These are phyloP conservation scores for Arthrinium puccinioides DNA, from an alignment of 2,329 filamentous ascomycete species.

Conservation along the genomic window DNA sequence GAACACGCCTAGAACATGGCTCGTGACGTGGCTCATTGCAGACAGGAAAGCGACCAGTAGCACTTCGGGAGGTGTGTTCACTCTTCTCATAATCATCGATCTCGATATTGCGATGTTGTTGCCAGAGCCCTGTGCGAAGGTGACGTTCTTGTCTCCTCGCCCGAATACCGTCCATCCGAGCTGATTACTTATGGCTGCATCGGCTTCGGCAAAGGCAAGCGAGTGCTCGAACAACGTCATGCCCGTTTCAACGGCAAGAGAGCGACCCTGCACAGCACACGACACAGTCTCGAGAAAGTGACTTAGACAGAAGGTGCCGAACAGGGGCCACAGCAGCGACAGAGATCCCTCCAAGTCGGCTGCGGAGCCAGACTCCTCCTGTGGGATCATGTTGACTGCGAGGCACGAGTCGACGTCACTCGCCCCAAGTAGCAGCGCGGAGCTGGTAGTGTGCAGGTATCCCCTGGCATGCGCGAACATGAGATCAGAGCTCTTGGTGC, in stretches of 20 bases:
- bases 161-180: constrained; percentile 63
- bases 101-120: constrained; percentile 46
- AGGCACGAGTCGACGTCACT: constrained; percentile 68
- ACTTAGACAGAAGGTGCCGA: constrained; percentile 62
- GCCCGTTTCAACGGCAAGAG: constrained; percentile 76
- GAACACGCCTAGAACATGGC: constrained; percentile 73
- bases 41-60: constrained; percentile 84
- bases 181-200: constrained; percentile 76
- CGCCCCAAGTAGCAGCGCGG: constrained; percentile 64
- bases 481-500: constrained; percentile 56
- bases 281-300: constrained; percentile 86
- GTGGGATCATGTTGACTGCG: constrained; percentile 64
- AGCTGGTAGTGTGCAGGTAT: constrained; percentile 66
- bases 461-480: constrained; percentile 65
- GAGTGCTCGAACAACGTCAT: constrained; percentile 98
- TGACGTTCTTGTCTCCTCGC: constrained; percentile 35
- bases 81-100: constrained; percentile 64
- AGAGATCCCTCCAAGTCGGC: constrained; percentile 68
- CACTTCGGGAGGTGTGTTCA: constrained; percentile 87
- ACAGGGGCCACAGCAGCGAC: constrained; percentile 67
- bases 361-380: constrained; percentile 39
- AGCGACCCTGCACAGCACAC: constrained; percentile 79
- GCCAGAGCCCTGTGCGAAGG: constrained; percentile 30
- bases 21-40: constrained; percentile 79
- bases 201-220: constrained; percentile 90